Base-by-base conservation (phyloP, 2,329 filamentous ascomycete species). In the Microdochium nivale region DNA sequence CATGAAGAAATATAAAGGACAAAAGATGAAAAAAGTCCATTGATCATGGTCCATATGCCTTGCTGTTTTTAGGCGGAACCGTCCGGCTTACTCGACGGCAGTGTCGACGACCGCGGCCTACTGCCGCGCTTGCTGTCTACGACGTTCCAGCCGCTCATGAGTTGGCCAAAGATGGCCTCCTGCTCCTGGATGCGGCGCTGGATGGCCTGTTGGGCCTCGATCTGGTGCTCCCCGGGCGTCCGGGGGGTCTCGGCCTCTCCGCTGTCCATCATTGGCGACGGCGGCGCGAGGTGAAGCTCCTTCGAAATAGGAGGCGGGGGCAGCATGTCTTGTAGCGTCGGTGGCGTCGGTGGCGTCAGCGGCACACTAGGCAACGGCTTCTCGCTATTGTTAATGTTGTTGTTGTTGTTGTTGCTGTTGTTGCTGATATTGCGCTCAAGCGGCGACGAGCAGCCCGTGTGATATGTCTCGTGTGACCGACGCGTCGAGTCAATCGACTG, bases 181-280 rank as follows among this genome's bases (percentile, higher is more conserved):
- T 51, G 50, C 50, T 51, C 33, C 43, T 47, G 33, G 19, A 51
- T 51, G 50, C 50, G 50, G n/a, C 40, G 50, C 30, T 44, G 50
- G 44, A 51, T 51, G 27, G 50, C 50, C 50, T 47, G 46, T 4
- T 47, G 24, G 8, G 47, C 50, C 50, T 51, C 43, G 44, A 37
- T n/a, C 11, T 51, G 40, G 50, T 51, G 50, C 9, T 51, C 50
- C 19, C 33, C 11, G 4, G 44, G 50, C 27, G 50, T 37, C 13
- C 43, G 43, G 19, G 40, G 30, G n/a, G 44, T 37, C 19, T 16
- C 13, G n/a, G n/a, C n/a, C 9, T 11, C 21, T 13, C 9, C 19
- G 9, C 13, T 13, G 3, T 24, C 13, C 9, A 16, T 44, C 19
- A 19, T 11, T 8, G n/a, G n/a, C 8, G 21, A 16, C 35, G 19